These are phyloP conservation scores for Solanum virginianum DNA, from an alignment of 257 asterid genomes.

Conservation along the genomic window DNA sequence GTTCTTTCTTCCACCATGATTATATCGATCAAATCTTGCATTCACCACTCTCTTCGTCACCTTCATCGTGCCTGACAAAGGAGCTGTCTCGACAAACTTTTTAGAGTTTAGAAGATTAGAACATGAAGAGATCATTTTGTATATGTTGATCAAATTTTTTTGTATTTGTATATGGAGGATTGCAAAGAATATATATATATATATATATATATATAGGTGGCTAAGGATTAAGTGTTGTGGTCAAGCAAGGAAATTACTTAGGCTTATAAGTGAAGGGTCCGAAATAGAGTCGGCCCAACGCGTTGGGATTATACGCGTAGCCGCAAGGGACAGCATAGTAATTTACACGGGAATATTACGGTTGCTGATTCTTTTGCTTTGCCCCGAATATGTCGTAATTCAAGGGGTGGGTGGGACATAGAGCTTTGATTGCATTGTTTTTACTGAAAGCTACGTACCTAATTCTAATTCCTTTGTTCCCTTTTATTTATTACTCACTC, in stretches of 20 bases:
- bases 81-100: not conserved
- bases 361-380: not conserved
- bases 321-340: not conserved
- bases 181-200: not conserved
- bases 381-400: not conserved
- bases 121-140: not conserved
- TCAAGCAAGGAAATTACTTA: not conserved
- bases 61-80: not conserved
- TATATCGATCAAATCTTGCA: conserved; percentile 6
- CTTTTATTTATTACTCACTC: no score
- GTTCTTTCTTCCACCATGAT: conserved; percentile 1
- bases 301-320: not conserved
- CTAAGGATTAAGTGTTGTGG: not conserved
- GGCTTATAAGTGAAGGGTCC: not conserved
- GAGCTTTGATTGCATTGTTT: no score
- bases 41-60: not conserved
- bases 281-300: not conserved
- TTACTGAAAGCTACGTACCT: no score
- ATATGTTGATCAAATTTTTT: not conserved
- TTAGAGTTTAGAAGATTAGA: not conserved
- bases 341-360: no score
- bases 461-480: no score
- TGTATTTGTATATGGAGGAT: not conserved
- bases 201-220: not conserved
- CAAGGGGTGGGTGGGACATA: not conserved